These are phyloP conservation scores for Porpolomopsis calyptriformis DNA, from an alignment of 768 basidiomycete genomes.

Conservation along the genomic window DNA sequence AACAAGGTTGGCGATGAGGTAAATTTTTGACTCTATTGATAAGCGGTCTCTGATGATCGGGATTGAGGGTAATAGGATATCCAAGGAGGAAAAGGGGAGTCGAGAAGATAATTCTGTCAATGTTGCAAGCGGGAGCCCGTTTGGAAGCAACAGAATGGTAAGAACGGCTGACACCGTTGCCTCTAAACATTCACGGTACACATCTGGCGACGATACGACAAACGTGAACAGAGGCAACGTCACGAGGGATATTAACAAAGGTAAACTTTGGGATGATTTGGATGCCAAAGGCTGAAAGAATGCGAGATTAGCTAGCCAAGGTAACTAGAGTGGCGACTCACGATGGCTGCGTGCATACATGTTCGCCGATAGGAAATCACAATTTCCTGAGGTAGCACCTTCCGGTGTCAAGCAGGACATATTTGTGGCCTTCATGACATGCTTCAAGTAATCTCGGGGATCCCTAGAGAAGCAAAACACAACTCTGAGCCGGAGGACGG, in stretches of 20 bases:
- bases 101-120: constrained; percentile 55
- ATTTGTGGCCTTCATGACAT: constrained; percentile 95
- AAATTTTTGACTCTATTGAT: constrained; percentile 21
- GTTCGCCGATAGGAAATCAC: constrained; percentile 94
- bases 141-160: constrained; percentile 67
- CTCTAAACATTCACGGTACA: constrained; percentile 22
- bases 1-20: constrained; percentile 65
- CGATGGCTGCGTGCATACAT: constrained; percentile 84
- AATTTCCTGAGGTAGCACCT: constrained; percentile 89
- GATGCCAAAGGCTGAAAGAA: constrained; percentile 41
- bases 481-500: background rate
- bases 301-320: background rate
- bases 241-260: constrained; percentile 36
- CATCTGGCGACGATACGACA: constrained; percentile 17
- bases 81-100: constrained; percentile 41
- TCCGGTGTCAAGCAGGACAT: constrained; percentile 97
- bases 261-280: constrained; percentile 43
- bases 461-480: constrained; percentile 35
- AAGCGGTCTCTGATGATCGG: constrained; percentile 13
- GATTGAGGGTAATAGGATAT: constrained; percentile 16
- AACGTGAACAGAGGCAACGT: constrained; percentile 30
- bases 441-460: constrained; percentile 80
- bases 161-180: constrained; percentile 47
- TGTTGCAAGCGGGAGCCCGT: constrained; percentile 51
- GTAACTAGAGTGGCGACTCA: constrained; percentile 28